These are phyloP conservation scores for Moringa oleifera DNA, from an alignment of 345 rosid genomes.

Conservation along the genomic window DNA sequence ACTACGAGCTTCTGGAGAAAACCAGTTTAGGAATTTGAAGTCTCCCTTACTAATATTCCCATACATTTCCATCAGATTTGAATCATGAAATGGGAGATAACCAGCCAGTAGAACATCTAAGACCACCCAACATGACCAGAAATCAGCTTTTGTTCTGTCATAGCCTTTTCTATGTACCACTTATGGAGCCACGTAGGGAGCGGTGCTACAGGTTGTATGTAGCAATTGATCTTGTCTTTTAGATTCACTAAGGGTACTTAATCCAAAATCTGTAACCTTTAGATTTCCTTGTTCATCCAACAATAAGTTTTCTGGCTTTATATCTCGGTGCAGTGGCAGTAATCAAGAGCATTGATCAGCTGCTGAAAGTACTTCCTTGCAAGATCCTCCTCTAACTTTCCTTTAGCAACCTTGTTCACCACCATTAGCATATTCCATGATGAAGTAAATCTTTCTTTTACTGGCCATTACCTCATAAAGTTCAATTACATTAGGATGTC, in stretches of 20 bases:
- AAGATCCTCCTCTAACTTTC: conserved; percentile 58
- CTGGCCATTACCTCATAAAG: conserved; percentile 96
- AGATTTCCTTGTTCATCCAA: conserved; percentile 75
- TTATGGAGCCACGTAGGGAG: conserved; percentile 89
- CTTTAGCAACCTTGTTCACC: conserved; percentile 83
- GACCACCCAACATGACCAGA: conserved; percentile 87
- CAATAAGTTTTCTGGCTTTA: conserved; percentile 83
- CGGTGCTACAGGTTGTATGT: conserved; percentile 87
- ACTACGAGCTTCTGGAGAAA: conserved; percentile 50
- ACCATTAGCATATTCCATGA: conserved; percentile 76
- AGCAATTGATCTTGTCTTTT: conserved; percentile 69
- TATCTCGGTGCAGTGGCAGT: conserved; percentile 92
- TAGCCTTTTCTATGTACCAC: conserved; percentile 73
- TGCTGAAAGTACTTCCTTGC: conserved; percentile 78
- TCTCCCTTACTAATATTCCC: conserved; percentile 77
- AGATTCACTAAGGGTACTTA: conserved; percentile 76
- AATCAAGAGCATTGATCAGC: conserved; percentile 78
- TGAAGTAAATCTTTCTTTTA: conserved; percentile 85
- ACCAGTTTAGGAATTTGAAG: conserved; percentile 75
- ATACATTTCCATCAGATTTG: conserved; percentile 76
- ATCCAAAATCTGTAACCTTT: conserved; percentile 83
- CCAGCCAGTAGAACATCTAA: conserved; percentile 72
- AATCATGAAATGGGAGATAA: conserved; percentile 69
- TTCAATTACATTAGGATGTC: conserved; percentile 78
- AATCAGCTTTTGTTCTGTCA: conserved; percentile 82